Evolutionary conservation across 2,329 filamentous ascomycete genomes (phyloP).

Genomic region (Venturia pyrina): DNA sequence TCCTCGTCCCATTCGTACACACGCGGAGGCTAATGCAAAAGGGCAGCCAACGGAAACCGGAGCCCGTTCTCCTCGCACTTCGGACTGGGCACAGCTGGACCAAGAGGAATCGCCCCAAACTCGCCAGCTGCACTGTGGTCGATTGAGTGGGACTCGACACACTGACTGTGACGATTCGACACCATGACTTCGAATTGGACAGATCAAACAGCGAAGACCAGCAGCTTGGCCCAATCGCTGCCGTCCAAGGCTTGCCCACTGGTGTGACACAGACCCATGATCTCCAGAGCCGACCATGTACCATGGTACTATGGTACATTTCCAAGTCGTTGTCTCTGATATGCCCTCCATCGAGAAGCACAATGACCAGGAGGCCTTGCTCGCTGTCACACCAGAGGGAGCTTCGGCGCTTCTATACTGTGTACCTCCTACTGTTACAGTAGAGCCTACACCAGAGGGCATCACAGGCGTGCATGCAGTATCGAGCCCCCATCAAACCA

Average conservation of each 20-base stretch:
- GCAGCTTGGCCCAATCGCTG: not conserved
- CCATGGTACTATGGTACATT: no score
- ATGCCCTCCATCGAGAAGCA: not conserved
- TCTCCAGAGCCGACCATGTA: not conserved
- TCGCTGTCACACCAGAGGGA: not conserved
- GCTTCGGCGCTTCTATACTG: conserved; percentile 1
- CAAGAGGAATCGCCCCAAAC: not conserved
- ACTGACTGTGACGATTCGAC: no score
- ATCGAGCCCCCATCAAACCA: not conserved
- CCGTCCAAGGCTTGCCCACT: not conserved
- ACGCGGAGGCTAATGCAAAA: not conserved
- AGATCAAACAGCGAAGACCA: not conserved
- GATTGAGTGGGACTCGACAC: no score
- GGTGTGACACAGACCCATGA: conserved; percentile 1
- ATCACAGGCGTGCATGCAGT: not conserved
- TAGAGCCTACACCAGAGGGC: not conserved
- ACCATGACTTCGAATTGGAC: not conserved
- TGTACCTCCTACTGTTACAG: no score
- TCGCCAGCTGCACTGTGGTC: not conserved
- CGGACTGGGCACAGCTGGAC: not conserved
- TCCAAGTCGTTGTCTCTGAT: not conserved
- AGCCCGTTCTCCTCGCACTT: not conserved
- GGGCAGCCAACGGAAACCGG: not conserved
- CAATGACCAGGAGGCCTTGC: not conserved
- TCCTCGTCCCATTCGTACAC: not conserved